Evolutionary conservation across 2,329 filamentous ascomycete species (phyloP).

Genomic region (Penicillium sp.): DNA sequence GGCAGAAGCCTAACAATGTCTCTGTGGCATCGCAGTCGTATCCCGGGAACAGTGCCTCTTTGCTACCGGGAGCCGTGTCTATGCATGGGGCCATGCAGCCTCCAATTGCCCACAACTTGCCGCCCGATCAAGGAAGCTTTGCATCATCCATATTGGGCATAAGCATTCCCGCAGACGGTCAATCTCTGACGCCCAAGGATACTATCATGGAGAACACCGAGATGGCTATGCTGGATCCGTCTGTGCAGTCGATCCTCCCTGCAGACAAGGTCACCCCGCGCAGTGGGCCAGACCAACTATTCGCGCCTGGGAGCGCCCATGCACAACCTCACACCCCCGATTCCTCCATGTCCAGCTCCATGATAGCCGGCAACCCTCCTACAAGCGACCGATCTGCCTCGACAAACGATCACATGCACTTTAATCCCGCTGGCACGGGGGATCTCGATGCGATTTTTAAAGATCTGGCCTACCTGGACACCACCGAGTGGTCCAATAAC

Average conservation of each 20-base stretch:
- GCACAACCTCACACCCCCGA: conserved; percentile 36
- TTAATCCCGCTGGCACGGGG: conserved; percentile 13
- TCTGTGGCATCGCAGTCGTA: conserved; percentile 9
- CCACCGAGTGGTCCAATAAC: conserved; percentile 46
- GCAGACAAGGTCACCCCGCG: conserved; percentile 25
- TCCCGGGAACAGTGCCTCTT: neutral
- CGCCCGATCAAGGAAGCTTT: conserved; percentile 23
- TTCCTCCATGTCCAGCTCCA: conserved; percentile 32
- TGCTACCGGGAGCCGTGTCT: conserved; percentile 5
- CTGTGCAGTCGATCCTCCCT: conserved; percentile 16
- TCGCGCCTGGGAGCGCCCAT: conserved; percentile 17
- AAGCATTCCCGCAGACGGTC: conserved; percentile 34
- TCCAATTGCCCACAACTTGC: conserved; percentile 8
- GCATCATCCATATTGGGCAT: conserved; percentile 35
- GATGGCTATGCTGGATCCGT: conserved; percentile 25
- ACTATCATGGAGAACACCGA: conserved; percentile 33
- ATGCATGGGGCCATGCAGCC: conserved; percentile 11
- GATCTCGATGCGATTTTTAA: conserved; percentile 49
- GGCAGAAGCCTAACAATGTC: conserved; percentile 25
- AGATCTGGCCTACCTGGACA: conserved; percentile 49
- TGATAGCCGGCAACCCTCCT: conserved; percentile 16
- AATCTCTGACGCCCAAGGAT: conserved; percentile 37
- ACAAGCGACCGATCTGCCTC: conserved; percentile 18
- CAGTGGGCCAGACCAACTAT: conserved; percentile 22
- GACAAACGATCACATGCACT: conserved; percentile 9